Evolutionary conservation across 345 rosid genomes (phyloP).

Genomic region (Heritiera fomes): DNA sequence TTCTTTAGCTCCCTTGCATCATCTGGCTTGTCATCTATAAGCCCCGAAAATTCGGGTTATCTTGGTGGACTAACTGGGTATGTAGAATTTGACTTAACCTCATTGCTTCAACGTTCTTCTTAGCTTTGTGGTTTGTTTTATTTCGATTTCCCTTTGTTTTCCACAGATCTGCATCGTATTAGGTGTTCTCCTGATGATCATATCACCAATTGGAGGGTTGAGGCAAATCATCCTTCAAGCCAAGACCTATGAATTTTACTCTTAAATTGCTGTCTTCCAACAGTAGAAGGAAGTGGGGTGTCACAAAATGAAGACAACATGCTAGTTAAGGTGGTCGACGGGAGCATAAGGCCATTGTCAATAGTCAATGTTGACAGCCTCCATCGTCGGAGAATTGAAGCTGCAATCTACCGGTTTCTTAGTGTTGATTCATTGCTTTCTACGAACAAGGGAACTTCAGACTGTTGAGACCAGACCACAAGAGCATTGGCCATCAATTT

Average conservation of each 20-base stretch:
- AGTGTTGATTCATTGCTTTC: background rate
- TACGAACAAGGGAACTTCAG: background rate
- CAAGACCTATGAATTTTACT: constrained; percentile 54
- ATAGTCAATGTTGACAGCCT: background rate
- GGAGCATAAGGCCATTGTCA: background rate
- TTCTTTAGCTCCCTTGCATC: constrained; percentile 64
- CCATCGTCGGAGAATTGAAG: background rate
- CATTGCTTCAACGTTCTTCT: constrained; percentile 5
- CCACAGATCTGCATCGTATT: constrained; percentile 69
- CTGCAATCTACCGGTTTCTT: background rate
- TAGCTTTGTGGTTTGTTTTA: background rate
- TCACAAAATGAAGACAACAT: constrained; percentile 1
- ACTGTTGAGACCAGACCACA: background rate
- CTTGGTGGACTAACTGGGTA: constrained; percentile 82
- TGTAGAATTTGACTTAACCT: constrained; percentile 7
- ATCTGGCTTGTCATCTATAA: constrained; percentile 65
- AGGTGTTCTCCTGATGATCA: constrained; percentile 64
- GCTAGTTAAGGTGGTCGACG: background rate
- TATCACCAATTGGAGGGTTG: constrained; percentile 84
- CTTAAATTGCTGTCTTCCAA: constrained; percentile 29
- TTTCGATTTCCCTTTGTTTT: background rate
- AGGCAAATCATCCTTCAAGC: constrained; percentile 63
- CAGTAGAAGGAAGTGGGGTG: background rate
- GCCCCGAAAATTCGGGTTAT: constrained; percentile 53
- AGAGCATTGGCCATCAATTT: too few species aligned